phyloP scores from a whole-genome alignment of 768 basidiomycete species.

The Arthromyces matolae region DNA sequence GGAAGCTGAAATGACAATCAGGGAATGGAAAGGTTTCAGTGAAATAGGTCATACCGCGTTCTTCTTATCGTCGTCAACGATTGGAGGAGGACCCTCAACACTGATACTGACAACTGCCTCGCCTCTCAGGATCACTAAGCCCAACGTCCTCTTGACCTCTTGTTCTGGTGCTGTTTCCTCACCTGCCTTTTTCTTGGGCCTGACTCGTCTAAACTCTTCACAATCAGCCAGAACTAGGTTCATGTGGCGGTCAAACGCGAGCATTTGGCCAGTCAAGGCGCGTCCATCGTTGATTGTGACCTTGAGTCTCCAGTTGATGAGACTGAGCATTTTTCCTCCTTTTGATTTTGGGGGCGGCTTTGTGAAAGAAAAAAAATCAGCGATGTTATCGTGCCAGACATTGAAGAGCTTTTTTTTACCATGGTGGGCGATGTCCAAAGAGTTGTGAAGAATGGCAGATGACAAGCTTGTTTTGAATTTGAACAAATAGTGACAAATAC shows the following conservation, averaged over 20 bases:
- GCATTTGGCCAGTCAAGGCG: slow-evolving; percentile 94
- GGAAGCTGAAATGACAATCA: slow-evolving; percentile 52
- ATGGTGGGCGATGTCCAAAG: slow-evolving; percentile 44
- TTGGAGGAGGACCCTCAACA: slow-evolving; percentile 93
- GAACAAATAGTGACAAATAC: slow-evolving; percentile 26
- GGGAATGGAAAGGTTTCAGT: neutral
- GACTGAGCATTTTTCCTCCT: slow-evolving; percentile 95
- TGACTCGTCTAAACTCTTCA: slow-evolving; percentile 92
- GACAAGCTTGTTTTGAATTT: slow-evolving; percentile 13
- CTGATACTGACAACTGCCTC: slow-evolving; percentile 94
- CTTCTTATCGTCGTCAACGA: slow-evolving; percentile 87
- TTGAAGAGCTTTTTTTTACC: slow-evolving; percentile 40
- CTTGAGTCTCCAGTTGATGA: slow-evolving; percentile 97
- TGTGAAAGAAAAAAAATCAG: slow-evolving; percentile 16
- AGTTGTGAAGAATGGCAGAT: slow-evolving; percentile 15
- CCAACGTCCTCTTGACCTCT: slow-evolving; percentile 94
- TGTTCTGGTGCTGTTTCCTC: slow-evolving; percentile 76
- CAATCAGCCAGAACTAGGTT: slow-evolving; percentile 97
- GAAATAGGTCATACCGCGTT: slow-evolving; percentile 52
- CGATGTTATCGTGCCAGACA: neutral
- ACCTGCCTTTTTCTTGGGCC: slow-evolving; percentile 88
- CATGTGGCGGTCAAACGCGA: slow-evolving; percentile 99
- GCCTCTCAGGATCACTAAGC: slow-evolving; percentile 94
- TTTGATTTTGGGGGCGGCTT: slow-evolving; percentile 96
- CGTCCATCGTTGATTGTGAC: slow-evolving; percentile 98